phyloP scores from a whole-genome alignment of 371 early-diverging fungal genomes.

The Coemansia sp. region DNA sequence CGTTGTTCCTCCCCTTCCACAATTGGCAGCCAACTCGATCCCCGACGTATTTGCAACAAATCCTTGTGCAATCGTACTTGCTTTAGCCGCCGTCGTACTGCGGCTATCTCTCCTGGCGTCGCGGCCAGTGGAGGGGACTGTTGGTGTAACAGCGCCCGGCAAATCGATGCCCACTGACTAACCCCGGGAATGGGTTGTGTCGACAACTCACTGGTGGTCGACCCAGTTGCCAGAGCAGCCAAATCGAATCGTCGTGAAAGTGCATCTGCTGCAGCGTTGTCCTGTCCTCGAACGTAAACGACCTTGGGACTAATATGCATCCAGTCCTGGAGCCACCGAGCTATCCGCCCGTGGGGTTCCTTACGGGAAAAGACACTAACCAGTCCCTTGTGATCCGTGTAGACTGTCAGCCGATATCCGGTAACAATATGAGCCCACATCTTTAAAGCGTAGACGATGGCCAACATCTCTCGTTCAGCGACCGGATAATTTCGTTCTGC shows the following conservation, averaged over 20 bases:
- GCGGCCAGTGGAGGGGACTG: too few relatives aligned
- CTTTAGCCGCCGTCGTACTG: too few relatives aligned
- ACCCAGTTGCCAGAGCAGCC: too few relatives aligned
- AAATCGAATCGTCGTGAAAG: constrained; percentile 1
- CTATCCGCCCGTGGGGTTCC: constrained; percentile 6
- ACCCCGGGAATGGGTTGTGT: too few relatives aligned
- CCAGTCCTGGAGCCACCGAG: constrained; percentile 25
- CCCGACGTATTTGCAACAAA: too few relatives aligned
- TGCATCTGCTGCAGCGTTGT: constrained; percentile 4
- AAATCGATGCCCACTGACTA: too few relatives aligned
- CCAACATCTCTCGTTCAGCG: not conserved
- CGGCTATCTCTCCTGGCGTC: too few relatives aligned
- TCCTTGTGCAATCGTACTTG: too few relatives aligned
- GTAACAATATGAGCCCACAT: constrained; percentile 21
- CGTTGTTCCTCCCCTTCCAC: too few relatives aligned
- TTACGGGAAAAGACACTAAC: constrained; percentile 10
- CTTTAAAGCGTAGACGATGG: constrained; percentile 20
- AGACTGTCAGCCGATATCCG: constrained; percentile 17
- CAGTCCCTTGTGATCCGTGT: constrained; percentile 26
- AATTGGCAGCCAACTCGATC: too few relatives aligned
- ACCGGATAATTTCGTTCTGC: constrained; percentile 32
- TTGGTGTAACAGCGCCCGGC: too few relatives aligned
- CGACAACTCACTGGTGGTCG: too few relatives aligned
- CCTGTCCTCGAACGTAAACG: not conserved
- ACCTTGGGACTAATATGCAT: constrained; percentile 14